Evolutionary conservation across 192 early-diverging fungal species (phyloP).

Genomic region (Phycomyces blakesleeanus): DNA sequence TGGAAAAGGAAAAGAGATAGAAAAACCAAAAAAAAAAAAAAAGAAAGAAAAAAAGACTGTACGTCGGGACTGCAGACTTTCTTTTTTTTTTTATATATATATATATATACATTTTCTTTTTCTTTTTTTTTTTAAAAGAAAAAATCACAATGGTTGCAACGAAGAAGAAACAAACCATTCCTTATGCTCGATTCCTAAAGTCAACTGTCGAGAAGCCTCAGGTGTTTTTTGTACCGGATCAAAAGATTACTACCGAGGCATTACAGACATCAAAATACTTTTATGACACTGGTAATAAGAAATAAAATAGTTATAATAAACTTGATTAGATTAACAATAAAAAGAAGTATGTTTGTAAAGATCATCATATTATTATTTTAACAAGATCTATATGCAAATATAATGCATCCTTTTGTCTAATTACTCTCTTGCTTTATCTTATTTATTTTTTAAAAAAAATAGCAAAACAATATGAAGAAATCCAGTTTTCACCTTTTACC

Average conservation of each 20-base stretch:
- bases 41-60: not conserved
- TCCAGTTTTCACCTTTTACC: constrained; percentile 50
- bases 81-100: no score
- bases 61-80: not conserved
- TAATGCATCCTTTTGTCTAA: not conserved
- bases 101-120: no score
- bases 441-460: constrained; percentile 6
- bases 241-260: constrained; percentile 36
- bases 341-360: no score
- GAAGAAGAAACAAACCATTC: not conserved
- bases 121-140: not conserved
- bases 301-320: no score
- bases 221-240: constrained; percentile 40
- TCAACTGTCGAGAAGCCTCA: constrained; percentile 51
- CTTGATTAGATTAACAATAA: no score
- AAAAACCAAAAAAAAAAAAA: not conserved
- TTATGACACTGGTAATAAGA: constrained; percentile 53
- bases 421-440: not conserved
- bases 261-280: constrained; percentile 46
- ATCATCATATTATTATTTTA: no score
- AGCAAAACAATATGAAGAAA: constrained; percentile 49
- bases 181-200: constrained; percentile 16
- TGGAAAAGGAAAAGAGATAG: not conserved
- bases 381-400: no score
- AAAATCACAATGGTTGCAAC: not conserved